A percentile compares a stretch with the other conserved stretches of the same genome.
These are phyloP conservation scores for Psilocybe subaeruginosa DNA, from an alignment of 768 basidiomycete genomes.

Conservation along the genomic window DNA sequence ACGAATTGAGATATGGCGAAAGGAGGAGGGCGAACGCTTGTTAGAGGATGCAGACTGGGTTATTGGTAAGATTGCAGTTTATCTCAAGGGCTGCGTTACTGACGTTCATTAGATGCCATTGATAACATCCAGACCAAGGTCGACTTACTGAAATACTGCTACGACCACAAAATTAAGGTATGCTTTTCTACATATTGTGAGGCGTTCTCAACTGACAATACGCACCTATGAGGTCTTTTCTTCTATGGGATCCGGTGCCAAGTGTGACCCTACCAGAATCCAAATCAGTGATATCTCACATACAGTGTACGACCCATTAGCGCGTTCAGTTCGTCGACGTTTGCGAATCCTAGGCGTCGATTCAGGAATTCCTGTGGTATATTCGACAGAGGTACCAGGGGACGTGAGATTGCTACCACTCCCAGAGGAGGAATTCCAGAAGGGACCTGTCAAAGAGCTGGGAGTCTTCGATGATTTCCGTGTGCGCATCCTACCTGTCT, in stretches of 20 bases:
- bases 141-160: slow-evolving; percentile 89
- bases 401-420: slow-evolving; percentile 89
- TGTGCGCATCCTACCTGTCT: slow-evolving; percentile 90
- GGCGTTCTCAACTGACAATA: not conserved
- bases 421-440: slow-evolving; percentile 89
- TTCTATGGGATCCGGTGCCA: slow-evolving; percentile 96
- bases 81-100: not conserved
- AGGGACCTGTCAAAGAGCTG: slow-evolving; percentile 87
- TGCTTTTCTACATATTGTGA: slow-evolving; percentile 9
- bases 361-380: slow-evolving; percentile 84
- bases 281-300: slow-evolving; percentile 94
- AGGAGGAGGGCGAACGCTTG: slow-evolving; percentile 73
- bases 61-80: slow-evolving; percentile 57
- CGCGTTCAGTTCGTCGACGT: slow-evolving; percentile 83
- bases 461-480: slow-evolving; percentile 92
- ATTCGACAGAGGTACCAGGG: slow-evolving; percentile 92
- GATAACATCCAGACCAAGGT: slow-evolving; percentile 98
- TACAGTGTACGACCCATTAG: slow-evolving; percentile 94
- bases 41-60: slow-evolving; percentile 94
- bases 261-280: slow-evolving; percentile 91
- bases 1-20: slow-evolving; percentile 83
- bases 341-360: slow-evolving; percentile 64
- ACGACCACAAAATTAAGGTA: slow-evolving; percentile 78
- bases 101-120: slow-evolving; percentile 71
- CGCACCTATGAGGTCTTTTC: slow-evolving; percentile 76